phyloP scores from a whole-genome alignment of 805 yeast species.

The Scheffersomyces coipomensis region DNA sequence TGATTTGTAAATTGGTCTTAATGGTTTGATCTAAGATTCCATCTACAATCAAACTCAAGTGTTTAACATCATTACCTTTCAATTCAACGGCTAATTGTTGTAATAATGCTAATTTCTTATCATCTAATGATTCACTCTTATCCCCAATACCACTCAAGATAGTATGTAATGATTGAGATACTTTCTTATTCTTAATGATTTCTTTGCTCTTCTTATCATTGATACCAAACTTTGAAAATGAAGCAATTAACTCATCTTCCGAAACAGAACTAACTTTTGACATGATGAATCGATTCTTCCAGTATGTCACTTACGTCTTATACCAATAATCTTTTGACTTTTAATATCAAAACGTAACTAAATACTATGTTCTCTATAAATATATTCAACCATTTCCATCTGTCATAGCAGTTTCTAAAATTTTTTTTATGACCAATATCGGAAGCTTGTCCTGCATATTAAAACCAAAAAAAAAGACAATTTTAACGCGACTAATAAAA shows the following conservation, averaged over 20 bases:
- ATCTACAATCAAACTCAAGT: constrained; percentile 52
- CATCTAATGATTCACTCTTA: constrained; percentile 48
- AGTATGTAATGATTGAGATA: constrained; percentile 63
- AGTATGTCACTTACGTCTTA: no score
- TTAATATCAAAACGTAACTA: no score
- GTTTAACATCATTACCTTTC: constrained; percentile 54
- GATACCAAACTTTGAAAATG: constrained; percentile 56
- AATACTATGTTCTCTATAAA: no score
- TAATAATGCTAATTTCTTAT: constrained; percentile 59
- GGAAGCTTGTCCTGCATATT: no score
- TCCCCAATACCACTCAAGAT: constrained; percentile 36
- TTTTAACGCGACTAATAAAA: no score
- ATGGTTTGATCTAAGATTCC: constrained; percentile 67
- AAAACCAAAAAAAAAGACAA: no score
- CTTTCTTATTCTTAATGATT: constrained; percentile 81
- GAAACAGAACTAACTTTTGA: no score
- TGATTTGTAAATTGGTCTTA: constrained; percentile 68
- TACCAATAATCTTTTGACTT: no score
- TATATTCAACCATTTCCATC: no score
- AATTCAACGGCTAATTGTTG: constrained; percentile 76
- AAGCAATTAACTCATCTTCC: constrained; percentile 29
- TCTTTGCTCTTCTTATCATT: constrained; percentile 76
- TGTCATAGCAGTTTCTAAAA: no score
- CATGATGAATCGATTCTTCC: no score
- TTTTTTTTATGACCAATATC: no score